phyloP scores from a whole-genome alignment of 345 rosid species.

The Geranium rotundifolium region DNA sequence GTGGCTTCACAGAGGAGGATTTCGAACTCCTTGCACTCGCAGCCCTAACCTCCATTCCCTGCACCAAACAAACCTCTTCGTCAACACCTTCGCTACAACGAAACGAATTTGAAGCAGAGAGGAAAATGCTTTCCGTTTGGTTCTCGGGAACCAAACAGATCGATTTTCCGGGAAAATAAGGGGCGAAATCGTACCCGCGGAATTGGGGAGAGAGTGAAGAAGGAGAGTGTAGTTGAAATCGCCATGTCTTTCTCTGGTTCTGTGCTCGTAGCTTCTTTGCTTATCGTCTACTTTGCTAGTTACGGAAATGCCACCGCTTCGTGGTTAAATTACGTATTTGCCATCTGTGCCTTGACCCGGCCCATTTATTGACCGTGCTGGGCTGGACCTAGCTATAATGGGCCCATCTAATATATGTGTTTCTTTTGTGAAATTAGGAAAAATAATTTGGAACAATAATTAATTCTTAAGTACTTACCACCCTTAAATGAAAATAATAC shows the following conservation, averaged over 20 bases:
- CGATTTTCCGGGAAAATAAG: background rate
- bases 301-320: background rate
- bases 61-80: slow-evolving; percentile 5
- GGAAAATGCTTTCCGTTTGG: background rate
- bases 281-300: background rate
- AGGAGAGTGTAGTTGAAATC: background rate
- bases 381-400: background rate
- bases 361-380: background rate
- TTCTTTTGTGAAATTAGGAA: too few relatives aligned
- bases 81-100: background rate
- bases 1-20: slow-evolving; percentile 9
- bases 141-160: slow-evolving; percentile 6
- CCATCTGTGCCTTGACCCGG: background rate
- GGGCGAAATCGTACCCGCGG: background rate
- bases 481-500: too few relatives aligned
- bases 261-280: background rate
- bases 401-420: background rate
- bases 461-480: too few relatives aligned
- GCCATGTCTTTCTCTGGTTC: background rate
- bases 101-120: background rate
- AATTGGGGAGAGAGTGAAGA: background rate
- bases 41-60: slow-evolving; percentile 23
- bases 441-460: too few relatives aligned
- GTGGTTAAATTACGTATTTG: background rate
- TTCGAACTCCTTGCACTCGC: slow-evolving; percentile 10